Evolutionary conservation across 108 stramenopile genomes (phyloP).

Genomic region (Asterionellopsis glacialis): DNA sequence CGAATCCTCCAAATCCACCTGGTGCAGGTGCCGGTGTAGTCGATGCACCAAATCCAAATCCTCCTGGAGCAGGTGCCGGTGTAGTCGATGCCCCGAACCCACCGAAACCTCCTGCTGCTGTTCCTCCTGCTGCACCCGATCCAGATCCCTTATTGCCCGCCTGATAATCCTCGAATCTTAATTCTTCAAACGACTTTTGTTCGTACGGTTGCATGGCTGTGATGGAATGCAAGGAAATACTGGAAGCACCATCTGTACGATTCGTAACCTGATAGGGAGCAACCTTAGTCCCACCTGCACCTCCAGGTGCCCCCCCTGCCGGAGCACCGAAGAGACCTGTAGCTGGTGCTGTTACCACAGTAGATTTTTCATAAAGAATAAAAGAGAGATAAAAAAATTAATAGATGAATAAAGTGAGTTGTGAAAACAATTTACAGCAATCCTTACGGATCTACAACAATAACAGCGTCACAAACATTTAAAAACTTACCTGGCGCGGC

Average conservation of each 20-base stretch:
- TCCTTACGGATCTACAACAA: no score
- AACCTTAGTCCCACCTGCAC: conserved; percentile 35
- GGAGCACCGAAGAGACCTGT: conserved; percentile 34
- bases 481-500: conserved; percentile 33
- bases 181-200: conserved; percentile 85
- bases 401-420: no score
- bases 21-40: conserved; percentile 14
- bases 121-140: conserved; percentile 22
- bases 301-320: conserved; percentile 24
- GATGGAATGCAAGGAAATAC: conserved; percentile 80
- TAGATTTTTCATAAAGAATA: no score
- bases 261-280: conserved; percentile 49
- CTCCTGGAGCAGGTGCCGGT: conserved; percentile 19
- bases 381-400: no score
- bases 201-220: conserved; percentile 84
- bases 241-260: conserved; percentile 53
- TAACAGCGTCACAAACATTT: conserved; percentile 12
- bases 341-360: conserved; percentile 6
- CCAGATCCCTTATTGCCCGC: conserved; percentile 72
- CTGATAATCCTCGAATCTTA: conserved; percentile 86
- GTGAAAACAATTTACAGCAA: no score
- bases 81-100: conserved; percentile 25
- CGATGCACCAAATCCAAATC: conserved; percentile 29
- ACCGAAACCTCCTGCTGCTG: conserved; percentile 19
- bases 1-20: conserved; percentile 15